Percentiles rank a stretch among this genome's conserved stretches.
Evolutionary conservation across 1,139 yeast genomes (phyloP).

Genomic region (Yamadazyma songkhlaensis): DNA sequence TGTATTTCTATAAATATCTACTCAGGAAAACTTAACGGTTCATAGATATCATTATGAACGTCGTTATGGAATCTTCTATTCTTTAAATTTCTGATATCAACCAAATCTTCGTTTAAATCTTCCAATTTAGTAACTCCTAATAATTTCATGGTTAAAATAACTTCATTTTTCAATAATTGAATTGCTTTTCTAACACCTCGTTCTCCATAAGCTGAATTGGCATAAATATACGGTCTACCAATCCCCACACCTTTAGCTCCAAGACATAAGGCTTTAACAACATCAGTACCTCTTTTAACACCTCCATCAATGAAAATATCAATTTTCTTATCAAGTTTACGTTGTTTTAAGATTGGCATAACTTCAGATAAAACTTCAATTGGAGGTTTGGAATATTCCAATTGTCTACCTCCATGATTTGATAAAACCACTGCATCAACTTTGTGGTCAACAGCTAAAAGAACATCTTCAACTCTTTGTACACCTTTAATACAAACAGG

Average conservation of each 20-base stretch:
- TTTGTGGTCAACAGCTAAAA: conserved; percentile 43
- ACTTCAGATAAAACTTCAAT: conserved; percentile 49
- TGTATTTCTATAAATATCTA: neutral
- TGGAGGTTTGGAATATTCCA: conserved; percentile 49
- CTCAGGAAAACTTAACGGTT: conserved; percentile 26
- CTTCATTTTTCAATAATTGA: conserved; percentile 43
- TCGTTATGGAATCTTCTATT: conserved; percentile 8
- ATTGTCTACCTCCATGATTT: conserved; percentile 57
- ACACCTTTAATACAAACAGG: conserved; percentile 51
- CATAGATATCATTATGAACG: conserved; percentile 34
- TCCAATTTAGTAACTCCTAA: conserved; percentile 38
- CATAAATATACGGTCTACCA: conserved; percentile 48
- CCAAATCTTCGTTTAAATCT: conserved; percentile 26
- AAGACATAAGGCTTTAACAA: conserved; percentile 51
- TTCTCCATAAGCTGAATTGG: conserved; percentile 49
- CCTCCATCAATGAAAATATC: conserved; percentile 56
- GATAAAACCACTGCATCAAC: conserved; percentile 51
- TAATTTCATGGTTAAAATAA: conserved; percentile 45
- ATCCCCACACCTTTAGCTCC: conserved; percentile 59
- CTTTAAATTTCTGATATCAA: conserved; percentile 13
- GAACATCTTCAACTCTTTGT: conserved; percentile 50
- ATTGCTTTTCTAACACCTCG: conserved; percentile 45
- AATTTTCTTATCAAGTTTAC: conserved; percentile 30
- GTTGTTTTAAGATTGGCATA: conserved; percentile 35
- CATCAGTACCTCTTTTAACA: conserved; percentile 53